Base-by-base conservation (phyloP, 305 asterid species). In the Ajuga reptans region DNA sequence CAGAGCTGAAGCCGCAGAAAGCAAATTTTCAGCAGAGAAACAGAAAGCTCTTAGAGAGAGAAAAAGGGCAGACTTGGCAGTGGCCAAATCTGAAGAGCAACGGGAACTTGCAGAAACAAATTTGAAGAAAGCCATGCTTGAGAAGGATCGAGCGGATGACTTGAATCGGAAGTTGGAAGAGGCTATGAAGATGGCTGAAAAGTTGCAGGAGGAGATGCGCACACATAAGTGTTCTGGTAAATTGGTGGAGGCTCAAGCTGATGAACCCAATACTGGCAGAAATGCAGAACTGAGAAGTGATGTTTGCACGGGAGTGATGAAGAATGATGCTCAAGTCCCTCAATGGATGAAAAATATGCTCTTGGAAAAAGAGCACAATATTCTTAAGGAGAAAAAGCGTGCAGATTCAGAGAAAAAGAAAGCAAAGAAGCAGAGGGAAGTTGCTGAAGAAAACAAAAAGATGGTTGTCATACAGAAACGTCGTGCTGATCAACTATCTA, bases 91-190 rank as follows among this genome's bases (percentile, higher is more conserved):
- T 46, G 82, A 80, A 72, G 87, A 85, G 68, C 84, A 81, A 41
- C 73, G 50, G 43, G 66, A 79, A 77, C 83, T 80, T 66, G 81
- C 89, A 2, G 88, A 81, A 77, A 69, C 70, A 9, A 81, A 84
- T 79, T 34, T 64, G 84, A 87, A 84, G 82, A 84, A 73, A 74
- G 88, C 82, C 37, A 74, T 50, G 77, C 78, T 73, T 75, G 95
- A 89, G 82, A 89, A 82, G 77, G 75, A 76, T 59, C 78, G 80
- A 52, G 83, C 84, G 17, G 88, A 81, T 66, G 74, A 65, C 66
- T 77, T 87, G 81, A 79, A 68, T 80, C 59, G 42, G 64, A 91
- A 81, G 77, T 66, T 89, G 63, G 87, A 89, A 84, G 82, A 86
- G 75, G 85, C 82, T 66, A 80, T 52, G 61, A 73, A 5, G 21